Conservation (phyloP, 495 filamentous ascomycete species). For the Astrothelium subdiscretum region DNA sequence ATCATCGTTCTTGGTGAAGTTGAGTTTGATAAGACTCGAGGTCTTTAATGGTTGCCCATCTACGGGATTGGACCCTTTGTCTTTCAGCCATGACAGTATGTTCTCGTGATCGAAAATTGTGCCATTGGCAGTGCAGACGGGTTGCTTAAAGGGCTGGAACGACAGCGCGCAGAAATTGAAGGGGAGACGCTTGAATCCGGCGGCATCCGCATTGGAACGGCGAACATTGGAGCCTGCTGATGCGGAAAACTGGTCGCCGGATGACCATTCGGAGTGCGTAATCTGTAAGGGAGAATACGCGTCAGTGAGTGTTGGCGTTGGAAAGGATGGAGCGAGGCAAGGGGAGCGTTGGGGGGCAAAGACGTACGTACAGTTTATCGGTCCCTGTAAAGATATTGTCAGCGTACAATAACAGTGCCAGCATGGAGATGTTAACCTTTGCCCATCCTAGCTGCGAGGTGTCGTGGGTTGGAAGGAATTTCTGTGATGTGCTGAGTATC, state of each 20-base stretch:
- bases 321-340: slow-evolving; percentile 6
- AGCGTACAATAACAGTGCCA: not conserved
- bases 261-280: slow-evolving; percentile 94
- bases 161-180: slow-evolving; percentile 98
- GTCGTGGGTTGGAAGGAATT: not conserved
- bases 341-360: slow-evolving; percentile 1
- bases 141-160: slow-evolving; percentile 60
- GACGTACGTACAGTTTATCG: slow-evolving; percentile 64
- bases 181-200: slow-evolving; percentile 75
- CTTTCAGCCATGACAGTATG: slow-evolving; percentile 71
- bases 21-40: slow-evolving; percentile 79
- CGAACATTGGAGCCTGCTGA: slow-evolving; percentile 57
- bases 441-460: slow-evolving; percentile 34
- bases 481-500: too few species aligned
- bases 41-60: slow-evolving; percentile 65
- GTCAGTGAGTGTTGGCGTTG: slow-evolving; percentile 13
- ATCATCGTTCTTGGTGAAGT: slow-evolving; percentile 85
- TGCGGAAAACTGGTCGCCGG: slow-evolving; percentile 70
- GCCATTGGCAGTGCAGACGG: slow-evolving; percentile 30
- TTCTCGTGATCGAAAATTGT: slow-evolving; percentile 34
- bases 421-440: slow-evolving; percentile 36
- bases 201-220: slow-evolving; percentile 38
- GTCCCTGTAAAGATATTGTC: slow-evolving; percentile 31
- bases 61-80: slow-evolving; percentile 82
- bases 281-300: slow-evolving; percentile 39